Evolutionary conservation across 441 rosid genomes (phyloP).

Genomic region (Gossypium davidsonii): DNA sequence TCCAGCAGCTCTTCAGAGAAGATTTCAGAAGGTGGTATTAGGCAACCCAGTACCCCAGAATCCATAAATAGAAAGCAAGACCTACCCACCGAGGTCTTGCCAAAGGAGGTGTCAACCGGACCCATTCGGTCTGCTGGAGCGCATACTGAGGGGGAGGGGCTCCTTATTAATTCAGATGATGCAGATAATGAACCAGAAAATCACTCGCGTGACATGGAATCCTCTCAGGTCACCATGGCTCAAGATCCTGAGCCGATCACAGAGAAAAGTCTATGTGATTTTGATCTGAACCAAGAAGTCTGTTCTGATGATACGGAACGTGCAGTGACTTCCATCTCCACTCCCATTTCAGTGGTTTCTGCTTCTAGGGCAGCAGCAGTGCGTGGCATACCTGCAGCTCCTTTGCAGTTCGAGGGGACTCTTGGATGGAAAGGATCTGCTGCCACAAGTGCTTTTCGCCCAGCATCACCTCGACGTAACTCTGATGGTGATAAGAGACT

Average conservation of each 20-base stretch:
- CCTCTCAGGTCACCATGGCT: conserved; percentile 52
- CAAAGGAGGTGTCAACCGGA: conserved; percentile 37
- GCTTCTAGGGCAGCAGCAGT: conserved; percentile 53
- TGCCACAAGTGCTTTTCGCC: conserved; percentile 70
- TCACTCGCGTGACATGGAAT: conserved; percentile 43
- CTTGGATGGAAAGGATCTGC: conserved; percentile 79
- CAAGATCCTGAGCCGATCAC: conserved; percentile 46
- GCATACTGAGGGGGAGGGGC: conserved; percentile 28
- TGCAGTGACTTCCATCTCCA: conserved; percentile 35
- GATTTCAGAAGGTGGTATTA: conserved; percentile 35
- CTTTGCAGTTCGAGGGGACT: conserved; percentile 61
- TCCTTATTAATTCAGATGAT: conserved; percentile 30
- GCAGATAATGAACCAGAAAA: conserved; percentile 33
- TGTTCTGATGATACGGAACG: conserved; percentile 68
- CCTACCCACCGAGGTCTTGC: conserved; percentile 21
- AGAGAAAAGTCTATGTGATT: conserved; percentile 54
- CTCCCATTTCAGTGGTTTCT: conserved; percentile 48
- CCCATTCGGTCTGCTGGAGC: conserved; percentile 40
- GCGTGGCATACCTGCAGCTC: conserved; percentile 57
- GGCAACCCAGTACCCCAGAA: conserved; percentile 44
- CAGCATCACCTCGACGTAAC: conserved; percentile 55
- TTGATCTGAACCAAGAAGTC: conserved; percentile 84
- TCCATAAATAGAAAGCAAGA: conserved; percentile 34
- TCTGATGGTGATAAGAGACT: conserved; percentile 36
- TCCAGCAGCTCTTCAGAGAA: conserved; percentile 62